phyloP scores from a whole-genome alignment of 495 filamentous ascomycete species.

The Lophiostoma macrostomum region DNA sequence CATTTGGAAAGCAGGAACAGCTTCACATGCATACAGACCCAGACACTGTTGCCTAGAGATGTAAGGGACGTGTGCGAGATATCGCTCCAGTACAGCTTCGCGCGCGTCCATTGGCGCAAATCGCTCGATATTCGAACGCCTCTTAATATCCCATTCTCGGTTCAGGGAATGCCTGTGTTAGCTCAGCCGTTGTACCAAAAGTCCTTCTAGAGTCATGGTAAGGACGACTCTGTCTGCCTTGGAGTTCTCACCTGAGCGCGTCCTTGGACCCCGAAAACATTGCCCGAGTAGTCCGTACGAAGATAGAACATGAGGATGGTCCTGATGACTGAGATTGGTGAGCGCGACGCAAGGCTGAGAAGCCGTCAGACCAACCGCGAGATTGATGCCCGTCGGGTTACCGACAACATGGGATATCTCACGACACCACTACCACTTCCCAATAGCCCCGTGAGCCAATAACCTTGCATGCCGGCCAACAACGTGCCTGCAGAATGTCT shows the following conservation, averaged over 20 bases:
- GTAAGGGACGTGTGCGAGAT: slow-evolving; percentile 13
- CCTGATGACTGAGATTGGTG: neutral
- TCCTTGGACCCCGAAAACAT: neutral
- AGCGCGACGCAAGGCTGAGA: slow-evolving; percentile 8
- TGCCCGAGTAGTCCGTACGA: neutral
- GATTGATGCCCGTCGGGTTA: slow-evolving; percentile 22
- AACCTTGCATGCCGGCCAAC: neutral
- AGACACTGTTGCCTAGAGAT: slow-evolving; percentile 23
- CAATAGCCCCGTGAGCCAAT: too few species aligned
- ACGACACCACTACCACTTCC: neutral
- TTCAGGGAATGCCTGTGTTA: slow-evolving; percentile 20
- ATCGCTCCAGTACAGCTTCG: neutral
- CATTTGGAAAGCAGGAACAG: slow-evolving; percentile 11
- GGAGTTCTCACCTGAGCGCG: neutral
- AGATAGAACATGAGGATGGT: too few species aligned
- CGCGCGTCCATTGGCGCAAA: slow-evolving; percentile 4
- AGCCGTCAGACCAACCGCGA: slow-evolving; percentile 8
- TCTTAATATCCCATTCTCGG: slow-evolving; percentile 5
- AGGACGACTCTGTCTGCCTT: neutral
- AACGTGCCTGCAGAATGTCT: slow-evolving; percentile 20
- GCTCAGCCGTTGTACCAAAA: too few species aligned
- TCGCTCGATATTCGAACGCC: slow-evolving; percentile 6
- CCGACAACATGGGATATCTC: slow-evolving; percentile 9
- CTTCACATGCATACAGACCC: slow-evolving; percentile 14
- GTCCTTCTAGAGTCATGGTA: slow-evolving; percentile 1